Evolutionary conservation across 306 rosid genomes (phyloP).

Genomic region (Luffa acutangula): DNA sequence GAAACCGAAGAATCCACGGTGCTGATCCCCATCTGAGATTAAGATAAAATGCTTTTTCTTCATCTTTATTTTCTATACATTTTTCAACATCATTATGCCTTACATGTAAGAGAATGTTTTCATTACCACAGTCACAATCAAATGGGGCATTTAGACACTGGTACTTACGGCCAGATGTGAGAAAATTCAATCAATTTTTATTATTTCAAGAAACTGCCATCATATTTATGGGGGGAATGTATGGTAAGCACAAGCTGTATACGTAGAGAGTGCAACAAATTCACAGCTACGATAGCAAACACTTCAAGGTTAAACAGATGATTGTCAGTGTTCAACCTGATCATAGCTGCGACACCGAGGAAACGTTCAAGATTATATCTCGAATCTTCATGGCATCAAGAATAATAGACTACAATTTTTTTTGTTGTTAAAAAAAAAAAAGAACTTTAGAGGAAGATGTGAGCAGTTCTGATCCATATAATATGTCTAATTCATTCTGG

Average conservation of each 20-base stretch:
- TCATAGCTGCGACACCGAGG: neutral
- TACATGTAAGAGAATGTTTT: neutral
- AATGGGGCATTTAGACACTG: neutral
- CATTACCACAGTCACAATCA: neutral
- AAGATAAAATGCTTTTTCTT: neutral
- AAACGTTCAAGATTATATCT: neutral
- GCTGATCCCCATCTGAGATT: constrained; percentile 50
- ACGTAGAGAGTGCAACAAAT: neutral
- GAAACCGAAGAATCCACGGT: constrained; percentile 82
- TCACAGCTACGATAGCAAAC: neutral
- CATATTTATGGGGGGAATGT: no score
- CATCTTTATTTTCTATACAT: neutral
- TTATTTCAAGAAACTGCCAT: neutral
- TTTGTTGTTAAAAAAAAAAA: no score
- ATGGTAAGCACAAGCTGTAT: neutral
- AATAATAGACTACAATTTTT: neutral
- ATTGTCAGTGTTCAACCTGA: neutral
- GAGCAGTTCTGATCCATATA: neutral
- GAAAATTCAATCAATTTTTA: neutral
- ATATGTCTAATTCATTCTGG: neutral
- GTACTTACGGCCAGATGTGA: neutral
- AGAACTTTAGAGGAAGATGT: neutral
- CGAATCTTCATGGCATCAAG: neutral
- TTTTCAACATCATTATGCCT: neutral
- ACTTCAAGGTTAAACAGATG: neutral